Conservation (phyloP, 1,139 yeast genomes). For the Torulaspora pretoriensis region DNA sequence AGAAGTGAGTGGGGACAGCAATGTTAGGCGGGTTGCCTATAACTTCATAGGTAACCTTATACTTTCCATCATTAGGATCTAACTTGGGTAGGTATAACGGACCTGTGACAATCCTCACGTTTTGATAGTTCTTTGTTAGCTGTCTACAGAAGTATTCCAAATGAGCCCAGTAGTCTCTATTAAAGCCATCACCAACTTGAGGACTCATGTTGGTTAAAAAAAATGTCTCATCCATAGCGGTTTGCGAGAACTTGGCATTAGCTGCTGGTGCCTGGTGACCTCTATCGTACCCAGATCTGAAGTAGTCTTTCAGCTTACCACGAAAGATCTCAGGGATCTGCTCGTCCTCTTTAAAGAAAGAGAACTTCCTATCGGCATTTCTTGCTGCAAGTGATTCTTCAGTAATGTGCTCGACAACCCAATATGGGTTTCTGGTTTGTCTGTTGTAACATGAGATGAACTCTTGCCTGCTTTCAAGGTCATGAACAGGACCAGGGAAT, state of each 20-base stretch:
- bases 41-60: slow-evolving; percentile 79
- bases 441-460: slow-evolving; percentile 86
- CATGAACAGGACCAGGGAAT: slow-evolving; percentile 90
- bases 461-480: slow-evolving; percentile 66
- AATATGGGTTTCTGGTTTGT: slow-evolving; percentile 78
- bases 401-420: slow-evolving; percentile 92
- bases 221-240: slow-evolving; percentile 94
- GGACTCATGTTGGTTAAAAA: slow-evolving; percentile 88
- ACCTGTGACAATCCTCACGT: slow-evolving; percentile 87
- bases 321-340: slow-evolving; percentile 73
- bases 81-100: slow-evolving; percentile 84
- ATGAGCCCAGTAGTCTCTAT: slow-evolving; percentile 97
- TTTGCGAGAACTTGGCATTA: slow-evolving; percentile 82
- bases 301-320: slow-evolving; percentile 74
- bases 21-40: slow-evolving; percentile 95
- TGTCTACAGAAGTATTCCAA: slow-evolving; percentile 85
- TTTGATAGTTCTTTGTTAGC: slow-evolving; percentile 60
- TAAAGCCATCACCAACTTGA: slow-evolving; percentile 96
- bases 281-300: slow-evolving; percentile 92
- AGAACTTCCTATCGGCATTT: slow-evolving; percentile 67
- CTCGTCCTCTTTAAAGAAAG: slow-evolving; percentile 85
- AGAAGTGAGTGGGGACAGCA: slow-evolving; percentile 97
- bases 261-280: slow-evolving; percentile 99
- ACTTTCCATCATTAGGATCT: slow-evolving; percentile 70
- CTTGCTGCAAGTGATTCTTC: slow-evolving; percentile 56